Evolutionary conservation across 2,329 filamentous ascomycete genomes (phyloP).

Genomic region (Rutstroemia sp.): DNA sequence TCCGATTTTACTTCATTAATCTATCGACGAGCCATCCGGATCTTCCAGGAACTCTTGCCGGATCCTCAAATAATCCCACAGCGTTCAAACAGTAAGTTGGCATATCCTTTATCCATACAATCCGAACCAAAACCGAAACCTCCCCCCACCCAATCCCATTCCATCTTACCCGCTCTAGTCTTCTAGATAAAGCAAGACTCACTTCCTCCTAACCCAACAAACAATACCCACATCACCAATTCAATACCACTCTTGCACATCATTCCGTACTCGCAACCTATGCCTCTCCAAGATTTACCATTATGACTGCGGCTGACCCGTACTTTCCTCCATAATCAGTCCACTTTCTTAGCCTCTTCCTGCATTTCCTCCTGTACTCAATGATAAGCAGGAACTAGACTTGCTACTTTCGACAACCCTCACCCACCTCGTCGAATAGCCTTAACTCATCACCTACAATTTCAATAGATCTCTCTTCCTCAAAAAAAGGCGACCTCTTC

Average conservation of each 20-base stretch:
- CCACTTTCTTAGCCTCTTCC: slow-evolving; percentile 7
- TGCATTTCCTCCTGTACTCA: slow-evolving; percentile 7
- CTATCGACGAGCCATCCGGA: background rate
- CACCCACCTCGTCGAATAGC: slow-evolving; percentile 14
- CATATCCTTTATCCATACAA: no score
- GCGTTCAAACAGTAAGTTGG: no score
- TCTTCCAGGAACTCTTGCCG: background rate
- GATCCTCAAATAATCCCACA: no score
- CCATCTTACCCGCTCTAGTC: no score
- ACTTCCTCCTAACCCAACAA: no score
- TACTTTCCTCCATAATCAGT: slow-evolving; percentile 14
- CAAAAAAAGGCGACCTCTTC: background rate
- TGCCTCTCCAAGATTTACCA: background rate
- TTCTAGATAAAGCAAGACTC: no score
- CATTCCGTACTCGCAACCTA: background rate
- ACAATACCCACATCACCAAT: no score
- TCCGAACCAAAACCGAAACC: no score
- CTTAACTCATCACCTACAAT: slow-evolving; percentile 5
- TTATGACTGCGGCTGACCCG: slow-evolving; percentile 19
- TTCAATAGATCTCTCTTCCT: slow-evolving; percentile 1
- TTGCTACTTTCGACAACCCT: slow-evolving; percentile 12
- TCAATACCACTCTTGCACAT: no score
- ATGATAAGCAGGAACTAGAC: slow-evolving; percentile 19
- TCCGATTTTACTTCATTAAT: background rate
- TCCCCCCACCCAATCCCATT: no score